Conservation (phyloP, 2,329 filamentous ascomycete genomes). For the Apiospora phragmitis region DNA sequence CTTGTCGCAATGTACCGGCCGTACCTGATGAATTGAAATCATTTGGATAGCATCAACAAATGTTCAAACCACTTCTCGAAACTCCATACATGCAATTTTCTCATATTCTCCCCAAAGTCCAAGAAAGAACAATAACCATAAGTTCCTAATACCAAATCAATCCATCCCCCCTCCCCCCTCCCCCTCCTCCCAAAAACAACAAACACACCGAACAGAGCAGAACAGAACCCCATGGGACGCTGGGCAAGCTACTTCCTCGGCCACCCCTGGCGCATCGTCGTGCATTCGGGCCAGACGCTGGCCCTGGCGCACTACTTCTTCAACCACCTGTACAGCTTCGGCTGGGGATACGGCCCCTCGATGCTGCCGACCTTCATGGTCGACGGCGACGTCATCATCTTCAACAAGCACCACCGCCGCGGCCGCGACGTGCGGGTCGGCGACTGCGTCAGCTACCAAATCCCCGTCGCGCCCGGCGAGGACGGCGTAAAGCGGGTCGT, state of each 20-base stretch:
- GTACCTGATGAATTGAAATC: neutral
- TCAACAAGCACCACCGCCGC: constrained; percentile 66
- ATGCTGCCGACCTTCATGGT: constrained; percentile 86
- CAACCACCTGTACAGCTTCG: constrained; percentile 63
- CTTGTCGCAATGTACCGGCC: neutral
- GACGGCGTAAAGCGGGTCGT: constrained; percentile 78
- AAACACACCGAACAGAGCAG: no score
- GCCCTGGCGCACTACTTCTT: constrained; percentile 50
- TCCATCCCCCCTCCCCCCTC: no score
- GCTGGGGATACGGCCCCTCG: constrained; percentile 68
- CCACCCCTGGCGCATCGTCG: constrained; percentile 41
- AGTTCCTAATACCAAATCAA: neutral
- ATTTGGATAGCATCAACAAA: neutral
- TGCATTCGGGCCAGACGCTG: constrained; percentile 48
- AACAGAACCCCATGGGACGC: neutral
- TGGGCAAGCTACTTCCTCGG: constrained; percentile 21
- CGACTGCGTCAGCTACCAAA: constrained; percentile 77
- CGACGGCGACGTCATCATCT: constrained; percentile 66
- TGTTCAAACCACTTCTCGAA: neutral
- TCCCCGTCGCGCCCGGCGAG: constrained; percentile 64
- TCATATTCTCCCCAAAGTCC: neutral
- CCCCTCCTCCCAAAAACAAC: neutral
- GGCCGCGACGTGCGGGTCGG: constrained; percentile 72
- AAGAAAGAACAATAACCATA: neutral
- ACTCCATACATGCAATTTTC: neutral